Evolutionary conservation across 768 basidiomycete genomes (phyloP), one percentile per base, ranked within the genome.

Genomic region (Xerocomus potaroensis): DNA sequence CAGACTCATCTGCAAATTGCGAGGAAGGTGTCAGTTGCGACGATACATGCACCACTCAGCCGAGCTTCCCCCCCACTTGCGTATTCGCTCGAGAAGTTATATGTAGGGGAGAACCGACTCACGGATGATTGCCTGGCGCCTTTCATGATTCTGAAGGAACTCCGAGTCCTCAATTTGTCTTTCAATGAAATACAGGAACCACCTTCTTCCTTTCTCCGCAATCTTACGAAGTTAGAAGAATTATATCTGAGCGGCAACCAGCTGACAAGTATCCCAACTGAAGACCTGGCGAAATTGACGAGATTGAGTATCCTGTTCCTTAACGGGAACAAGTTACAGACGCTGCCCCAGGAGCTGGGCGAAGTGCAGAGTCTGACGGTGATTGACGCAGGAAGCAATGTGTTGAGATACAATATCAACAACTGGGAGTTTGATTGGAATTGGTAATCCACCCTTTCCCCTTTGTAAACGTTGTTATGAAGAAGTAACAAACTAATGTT

Each of bases 351-450:
- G 45, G 96, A 97, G 63, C 65, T 99, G 39, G 84, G 83, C 31
- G 90, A 91, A 62, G 78, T 96, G 49, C 77, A 78, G 61, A 83
- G 77, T 38, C 70, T 99, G 59, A 78, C 75, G 43, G 80, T 87
- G 26, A 73, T 99, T 55, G 96, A 99, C 61, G 94, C 89, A 5
- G 94, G 96, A 7, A 93, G 86, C 64, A 99, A 99, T 64, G 67
- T 81, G 43, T 72, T 99, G 67, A 91, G 88, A 76, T 98, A 98
- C 68, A 99, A 98, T 63, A 92, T 96, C 56, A 88, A 91, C 56
- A 99, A 99, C 60, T 93, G 86, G 86, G 91, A 95, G 64, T 98
- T 93, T 65, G 96, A 99, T 69, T 98, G 94, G 94, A 98, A 99
- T 64, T 97, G 96, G 95, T 95, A 54, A 40, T 80, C 19, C 16